A percentile compares a stretch with the other conserved stretches of the same genome.
phyloP scores from a whole-genome alignment of 495 filamentous ascomycete genomes.

The Corynascus novoguineensis region DNA sequence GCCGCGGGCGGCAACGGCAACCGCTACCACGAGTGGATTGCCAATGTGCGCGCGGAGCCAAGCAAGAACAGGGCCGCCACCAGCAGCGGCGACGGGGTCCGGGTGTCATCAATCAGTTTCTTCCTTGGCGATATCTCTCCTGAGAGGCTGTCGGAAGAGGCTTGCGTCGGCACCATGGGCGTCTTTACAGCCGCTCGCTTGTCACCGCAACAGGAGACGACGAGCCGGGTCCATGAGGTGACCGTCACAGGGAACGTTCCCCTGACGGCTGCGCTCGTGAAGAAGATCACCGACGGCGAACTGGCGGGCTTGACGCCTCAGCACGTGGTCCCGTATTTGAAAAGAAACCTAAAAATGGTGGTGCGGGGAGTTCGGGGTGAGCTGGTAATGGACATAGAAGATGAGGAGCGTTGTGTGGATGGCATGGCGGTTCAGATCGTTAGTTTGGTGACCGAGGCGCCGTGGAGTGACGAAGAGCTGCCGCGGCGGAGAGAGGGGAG shows the following conservation, averaged over 20 bases:
- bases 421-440: conserved; percentile 37
- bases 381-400: conserved; percentile 15
- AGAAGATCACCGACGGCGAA: conserved; percentile 33
- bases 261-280: conserved; percentile 48
- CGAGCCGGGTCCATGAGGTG: conserved; percentile 6
- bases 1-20: conserved; percentile 15
- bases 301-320: conserved; percentile 38
- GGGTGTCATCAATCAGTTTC: conserved; percentile 52
- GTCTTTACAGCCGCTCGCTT: conserved; percentile 38
- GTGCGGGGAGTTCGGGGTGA: conserved; percentile 30
- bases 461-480: conserved; percentile 35
- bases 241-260: conserved; percentile 52
- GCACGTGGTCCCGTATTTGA: conserved; percentile 43
- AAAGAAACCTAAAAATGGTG: conserved; percentile 35
- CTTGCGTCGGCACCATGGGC: conserved; percentile 50
- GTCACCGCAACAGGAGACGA: background rate
- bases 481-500: conserved; percentile 39
- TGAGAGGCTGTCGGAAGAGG: conserved; percentile 35
- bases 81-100: too few species aligned
- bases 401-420: conserved; percentile 19
- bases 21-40: conserved; percentile 53
- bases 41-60: conserved; percentile 53
- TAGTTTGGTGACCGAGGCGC: conserved; percentile 37
- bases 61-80: conserved; percentile 51
- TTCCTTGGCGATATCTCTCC: conserved; percentile 51